Conservation (phyloP, 2,329 filamentous ascomycete genomes). For the Aaosphaeria pasadenensis region DNA sequence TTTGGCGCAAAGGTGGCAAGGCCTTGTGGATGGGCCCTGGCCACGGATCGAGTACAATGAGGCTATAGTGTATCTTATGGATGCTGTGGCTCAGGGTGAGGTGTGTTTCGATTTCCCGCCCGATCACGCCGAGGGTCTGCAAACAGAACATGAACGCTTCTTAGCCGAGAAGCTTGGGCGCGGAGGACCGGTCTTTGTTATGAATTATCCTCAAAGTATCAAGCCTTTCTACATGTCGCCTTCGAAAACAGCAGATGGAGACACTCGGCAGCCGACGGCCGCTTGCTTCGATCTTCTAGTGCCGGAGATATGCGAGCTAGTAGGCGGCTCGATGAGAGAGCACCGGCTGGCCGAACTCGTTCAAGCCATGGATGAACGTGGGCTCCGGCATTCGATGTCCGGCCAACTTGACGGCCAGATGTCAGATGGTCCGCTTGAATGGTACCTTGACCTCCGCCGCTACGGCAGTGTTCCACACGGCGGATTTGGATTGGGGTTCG, state of each 20-base stretch:
- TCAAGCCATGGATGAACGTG: slow-evolving; percentile 67
- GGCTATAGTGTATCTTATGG: slow-evolving; percentile 67
- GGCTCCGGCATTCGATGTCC: slow-evolving; percentile 48
- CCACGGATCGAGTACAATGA: slow-evolving; percentile 79
- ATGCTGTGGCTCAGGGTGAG: slow-evolving; percentile 50
- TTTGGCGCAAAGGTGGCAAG: slow-evolving; percentile 69
- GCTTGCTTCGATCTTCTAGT: slow-evolving; percentile 90
- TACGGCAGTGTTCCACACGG: slow-evolving; percentile 93
- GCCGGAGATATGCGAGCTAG: slow-evolving; percentile 81
- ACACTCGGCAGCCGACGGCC: slow-evolving; percentile 53
- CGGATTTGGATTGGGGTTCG: slow-evolving; percentile 87
- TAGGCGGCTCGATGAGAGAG: slow-evolving; percentile 86
- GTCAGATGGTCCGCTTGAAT: slow-evolving; percentile 55
- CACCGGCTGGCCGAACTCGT: slow-evolving; percentile 67
- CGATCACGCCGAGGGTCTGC: slow-evolving; percentile 70
- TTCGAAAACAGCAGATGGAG: slow-evolving; percentile 14
- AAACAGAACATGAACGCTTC: slow-evolving; percentile 90
- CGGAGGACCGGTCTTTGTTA: slow-evolving; percentile 78
- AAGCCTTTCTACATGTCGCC: slow-evolving; percentile 92
- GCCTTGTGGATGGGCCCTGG: slow-evolving; percentile 71
- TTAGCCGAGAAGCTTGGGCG: slow-evolving; percentile 67
- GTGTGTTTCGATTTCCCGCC: slow-evolving; percentile 65
- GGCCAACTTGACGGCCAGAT: slow-evolving; percentile 10
- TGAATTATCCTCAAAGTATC: slow-evolving; percentile 80
- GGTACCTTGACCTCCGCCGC: slow-evolving; percentile 84